phyloP scores from a whole-genome alignment of 768 basidiomycete genomes.

The Lactarius trivialis region DNA sequence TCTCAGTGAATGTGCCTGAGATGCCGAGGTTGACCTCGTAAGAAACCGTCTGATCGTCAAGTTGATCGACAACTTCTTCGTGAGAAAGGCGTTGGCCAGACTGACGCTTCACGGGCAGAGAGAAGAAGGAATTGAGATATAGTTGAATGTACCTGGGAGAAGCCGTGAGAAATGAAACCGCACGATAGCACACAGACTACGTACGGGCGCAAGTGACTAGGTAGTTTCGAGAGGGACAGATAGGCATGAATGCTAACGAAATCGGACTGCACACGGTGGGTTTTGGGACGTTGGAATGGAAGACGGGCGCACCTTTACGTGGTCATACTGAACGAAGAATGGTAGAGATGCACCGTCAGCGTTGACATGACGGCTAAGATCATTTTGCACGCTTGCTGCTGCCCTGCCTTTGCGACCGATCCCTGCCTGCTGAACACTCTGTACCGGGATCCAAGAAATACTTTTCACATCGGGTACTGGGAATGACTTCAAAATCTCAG shows the following conservation, averaged over 20 bases:
- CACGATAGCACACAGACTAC: conserved; percentile 24
- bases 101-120: conserved; percentile 68
- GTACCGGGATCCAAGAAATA: conserved; percentile 86
- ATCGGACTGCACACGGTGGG: conserved; percentile 57
- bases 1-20: conserved; percentile 60
- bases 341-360: conserved; percentile 63
- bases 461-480: conserved; percentile 86
- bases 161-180: conserved; percentile 4
- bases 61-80: conserved; percentile 85
- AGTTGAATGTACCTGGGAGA: conserved; percentile 59
- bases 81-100: conserved; percentile 67
- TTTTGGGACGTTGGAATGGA: background rate
- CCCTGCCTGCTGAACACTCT: conserved; percentile 58
- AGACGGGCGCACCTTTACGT: conserved; percentile 63
- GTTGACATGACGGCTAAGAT: conserved; percentile 57
- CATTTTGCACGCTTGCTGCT: conserved; percentile 31
- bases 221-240: conserved; percentile 69
- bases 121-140: conserved; percentile 82
- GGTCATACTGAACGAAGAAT: conserved; percentile 91
- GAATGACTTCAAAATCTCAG: conserved; percentile 74
- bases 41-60: conserved; percentile 87
- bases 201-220: conserved; percentile 71
- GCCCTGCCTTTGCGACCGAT: conserved; percentile 35
- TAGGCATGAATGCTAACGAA: conserved; percentile 79
- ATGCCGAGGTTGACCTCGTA: conserved; percentile 72